Conservation (phyloP, 31 red algal species). For the Porphyra umbilicalis region DNA sequence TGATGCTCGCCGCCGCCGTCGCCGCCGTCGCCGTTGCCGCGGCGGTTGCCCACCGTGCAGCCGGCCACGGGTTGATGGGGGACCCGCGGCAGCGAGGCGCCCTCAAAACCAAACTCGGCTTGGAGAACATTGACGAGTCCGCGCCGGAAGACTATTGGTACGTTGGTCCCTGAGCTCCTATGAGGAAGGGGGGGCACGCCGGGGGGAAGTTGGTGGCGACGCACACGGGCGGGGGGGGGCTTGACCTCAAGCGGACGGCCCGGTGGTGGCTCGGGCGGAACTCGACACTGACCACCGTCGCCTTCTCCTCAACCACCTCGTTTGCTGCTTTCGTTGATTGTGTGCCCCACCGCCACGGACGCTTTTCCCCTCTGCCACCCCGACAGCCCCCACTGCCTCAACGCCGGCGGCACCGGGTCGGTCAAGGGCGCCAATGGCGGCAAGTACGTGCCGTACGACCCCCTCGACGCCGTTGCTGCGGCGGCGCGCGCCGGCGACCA, state of each 20-base stretch:
- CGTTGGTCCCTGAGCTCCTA: background rate
- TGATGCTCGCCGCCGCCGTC: no score
- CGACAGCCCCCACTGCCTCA: conserved; percentile 59
- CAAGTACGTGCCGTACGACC: conserved; percentile 47
- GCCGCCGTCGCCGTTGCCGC: no score
- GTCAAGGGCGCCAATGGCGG: conserved; percentile 24
- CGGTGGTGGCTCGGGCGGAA: no score
- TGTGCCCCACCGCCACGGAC: no score
- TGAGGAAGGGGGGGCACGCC: background rate
- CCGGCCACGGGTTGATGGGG: background rate
- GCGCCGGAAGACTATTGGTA: background rate
- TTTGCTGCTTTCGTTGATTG: no score
- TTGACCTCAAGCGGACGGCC: no score
- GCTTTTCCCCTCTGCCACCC: conserved; percentile 10
- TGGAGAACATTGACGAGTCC: background rate
- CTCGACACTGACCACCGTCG: no score
- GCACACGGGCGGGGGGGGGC: no score
- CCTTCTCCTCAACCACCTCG: no score
- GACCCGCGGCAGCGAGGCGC: background rate
- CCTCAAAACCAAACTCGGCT: background rate
- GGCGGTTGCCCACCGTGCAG: no score
- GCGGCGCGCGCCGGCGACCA: conserved; percentile 14
- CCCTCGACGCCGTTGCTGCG: background rate
- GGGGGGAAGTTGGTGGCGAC: no score
- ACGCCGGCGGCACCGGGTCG: conserved; percentile 40